Evolutionary conservation across 768 basidiomycete genomes (phyloP).

Genomic region (Tulasnella sp.): DNA sequence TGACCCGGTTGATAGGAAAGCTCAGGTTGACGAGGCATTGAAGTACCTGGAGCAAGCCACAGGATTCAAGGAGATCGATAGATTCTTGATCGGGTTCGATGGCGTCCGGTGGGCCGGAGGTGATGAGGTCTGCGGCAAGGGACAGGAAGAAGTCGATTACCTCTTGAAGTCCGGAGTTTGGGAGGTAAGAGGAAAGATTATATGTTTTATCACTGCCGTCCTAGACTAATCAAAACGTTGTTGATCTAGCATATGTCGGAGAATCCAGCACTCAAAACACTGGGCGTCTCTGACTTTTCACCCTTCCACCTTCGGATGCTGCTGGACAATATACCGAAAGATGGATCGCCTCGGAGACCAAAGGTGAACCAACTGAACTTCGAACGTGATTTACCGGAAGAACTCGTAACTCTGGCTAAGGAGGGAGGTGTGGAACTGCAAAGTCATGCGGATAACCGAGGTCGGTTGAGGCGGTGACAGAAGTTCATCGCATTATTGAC

Average conservation of each 20-base stretch:
- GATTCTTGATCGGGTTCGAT: slow-evolving; percentile 35
- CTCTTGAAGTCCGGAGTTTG: slow-evolving; percentile 29
- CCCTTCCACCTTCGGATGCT: slow-evolving; percentile 24
- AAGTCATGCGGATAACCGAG: slow-evolving; percentile 34
- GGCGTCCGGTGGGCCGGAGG: slow-evolving; percentile 35
- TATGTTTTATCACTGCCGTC: neutral
- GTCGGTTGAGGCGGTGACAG: slow-evolving; percentile 4
- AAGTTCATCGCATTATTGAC: neutral
- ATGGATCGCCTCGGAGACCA: slow-evolving; percentile 1
- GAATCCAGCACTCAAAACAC: slow-evolving; percentile 21
- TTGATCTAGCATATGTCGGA: slow-evolving; percentile 32
- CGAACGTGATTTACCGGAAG: slow-evolving; percentile 32
- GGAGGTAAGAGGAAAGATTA: slow-evolving; percentile 23
- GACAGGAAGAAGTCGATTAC: slow-evolving; percentile 32
- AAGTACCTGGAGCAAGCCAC: slow-evolving; percentile 34
- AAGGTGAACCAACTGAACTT: slow-evolving; percentile 36
- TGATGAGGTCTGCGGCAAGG: slow-evolving; percentile 28
- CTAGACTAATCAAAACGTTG: neutral
- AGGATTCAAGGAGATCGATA: slow-evolving; percentile 29
- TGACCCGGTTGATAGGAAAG: slow-evolving; percentile 10
- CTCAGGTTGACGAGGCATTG: slow-evolving; percentile 34
- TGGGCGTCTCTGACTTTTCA: slow-evolving; percentile 37
- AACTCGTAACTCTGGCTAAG: slow-evolving; percentile 29
- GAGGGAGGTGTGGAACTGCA: slow-evolving; percentile 32
- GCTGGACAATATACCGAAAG: slow-evolving; percentile 12